Conservation (phyloP, 2,329 filamentous ascomycete species). For the Sporothrix variecibatus region DNA sequence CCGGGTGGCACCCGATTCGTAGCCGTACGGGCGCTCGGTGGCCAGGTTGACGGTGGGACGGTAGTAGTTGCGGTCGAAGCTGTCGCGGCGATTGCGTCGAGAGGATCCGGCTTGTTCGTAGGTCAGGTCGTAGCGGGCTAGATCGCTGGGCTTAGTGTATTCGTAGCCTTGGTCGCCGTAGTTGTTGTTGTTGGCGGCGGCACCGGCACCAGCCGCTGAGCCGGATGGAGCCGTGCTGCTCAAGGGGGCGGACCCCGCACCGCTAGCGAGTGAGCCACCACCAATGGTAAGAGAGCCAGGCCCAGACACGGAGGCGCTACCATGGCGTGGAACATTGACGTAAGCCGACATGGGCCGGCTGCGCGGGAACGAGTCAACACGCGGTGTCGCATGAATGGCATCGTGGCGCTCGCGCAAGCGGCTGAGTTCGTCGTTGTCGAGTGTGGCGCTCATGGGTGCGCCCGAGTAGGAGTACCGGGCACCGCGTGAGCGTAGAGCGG, state of each 20-base stretch:
- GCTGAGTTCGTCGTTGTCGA: slow-evolving; percentile 55
- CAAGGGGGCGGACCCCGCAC: neutral
- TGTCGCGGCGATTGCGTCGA: slow-evolving; percentile 52
- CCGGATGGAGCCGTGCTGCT: neutral
- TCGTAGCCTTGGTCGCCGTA: slow-evolving; percentile 63
- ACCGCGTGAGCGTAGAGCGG: slow-evolving; percentile 49
- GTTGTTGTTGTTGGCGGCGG: slow-evolving; percentile 49
- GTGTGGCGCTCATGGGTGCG: slow-evolving; percentile 48
- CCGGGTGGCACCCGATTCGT: slow-evolving; percentile 37
- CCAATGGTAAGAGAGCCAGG: neutral
- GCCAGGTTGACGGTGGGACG: slow-evolving; percentile 57
- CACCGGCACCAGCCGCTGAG: slow-evolving; percentile 20
- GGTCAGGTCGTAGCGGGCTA: slow-evolving; percentile 63
- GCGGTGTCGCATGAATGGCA: slow-evolving; percentile 20
- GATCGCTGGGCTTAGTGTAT: slow-evolving; percentile 64
- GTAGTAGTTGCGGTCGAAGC: slow-evolving; percentile 56
- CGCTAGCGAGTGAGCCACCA: slow-evolving; percentile 31
- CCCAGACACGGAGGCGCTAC: slow-evolving; percentile 35
- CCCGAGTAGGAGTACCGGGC: slow-evolving; percentile 42
- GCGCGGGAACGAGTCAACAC: slow-evolving; percentile 40
- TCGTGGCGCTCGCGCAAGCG: slow-evolving; percentile 54
- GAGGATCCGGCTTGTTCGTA: slow-evolving; percentile 46
- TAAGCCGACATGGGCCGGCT: slow-evolving; percentile 51
- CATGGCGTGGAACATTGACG: slow-evolving; percentile 47
- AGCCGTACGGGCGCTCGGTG: slow-evolving; percentile 51